Conservation (phyloP, 352 stramenopile genomes). For the Pythium folliculosum region DNA sequence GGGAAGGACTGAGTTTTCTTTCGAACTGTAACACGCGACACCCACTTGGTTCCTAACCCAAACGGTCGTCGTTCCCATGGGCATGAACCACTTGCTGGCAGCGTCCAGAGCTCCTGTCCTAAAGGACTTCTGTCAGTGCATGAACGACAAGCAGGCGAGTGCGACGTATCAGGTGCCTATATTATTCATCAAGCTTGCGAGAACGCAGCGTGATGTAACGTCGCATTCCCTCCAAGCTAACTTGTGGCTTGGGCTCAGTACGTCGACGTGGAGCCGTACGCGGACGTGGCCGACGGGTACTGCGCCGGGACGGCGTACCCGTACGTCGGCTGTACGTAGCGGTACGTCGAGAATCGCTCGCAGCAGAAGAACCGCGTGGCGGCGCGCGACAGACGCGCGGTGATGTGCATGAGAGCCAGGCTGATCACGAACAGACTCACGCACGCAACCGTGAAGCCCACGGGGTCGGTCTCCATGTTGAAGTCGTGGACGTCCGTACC, state of each 20-base stretch:
- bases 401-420: constrained; percentile 51
- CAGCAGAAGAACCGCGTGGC: constrained; percentile 76
- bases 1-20: constrained; percentile 1
- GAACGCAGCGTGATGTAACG: too few species aligned
- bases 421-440: constrained; percentile 52
- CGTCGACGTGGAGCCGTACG: constrained; percentile 28
- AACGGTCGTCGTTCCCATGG: too few species aligned
- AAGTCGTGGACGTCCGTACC: constrained; percentile 31
- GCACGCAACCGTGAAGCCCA: constrained; percentile 44
- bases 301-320: constrained; percentile 24
- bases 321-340: constrained; percentile 40
- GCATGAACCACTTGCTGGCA: too few species aligned
- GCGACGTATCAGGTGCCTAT: too few species aligned
- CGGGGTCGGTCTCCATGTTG: constrained; percentile 37
- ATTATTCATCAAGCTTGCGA: too few species aligned
- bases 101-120: too few species aligned
- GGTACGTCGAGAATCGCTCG: constrained; percentile 58
- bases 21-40: constrained; percentile 7
- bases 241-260: constrained; percentile 5
- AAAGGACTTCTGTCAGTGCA: too few species aligned
- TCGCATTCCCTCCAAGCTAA: background rate
- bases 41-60: constrained; percentile 4
- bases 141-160: too few species aligned
- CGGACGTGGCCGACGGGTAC: constrained; percentile 26
- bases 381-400: constrained; percentile 42